Base-by-base conservation (phyloP, 371 early-diverging fungal species). In the Syncephalastrum racemosum region DNA sequence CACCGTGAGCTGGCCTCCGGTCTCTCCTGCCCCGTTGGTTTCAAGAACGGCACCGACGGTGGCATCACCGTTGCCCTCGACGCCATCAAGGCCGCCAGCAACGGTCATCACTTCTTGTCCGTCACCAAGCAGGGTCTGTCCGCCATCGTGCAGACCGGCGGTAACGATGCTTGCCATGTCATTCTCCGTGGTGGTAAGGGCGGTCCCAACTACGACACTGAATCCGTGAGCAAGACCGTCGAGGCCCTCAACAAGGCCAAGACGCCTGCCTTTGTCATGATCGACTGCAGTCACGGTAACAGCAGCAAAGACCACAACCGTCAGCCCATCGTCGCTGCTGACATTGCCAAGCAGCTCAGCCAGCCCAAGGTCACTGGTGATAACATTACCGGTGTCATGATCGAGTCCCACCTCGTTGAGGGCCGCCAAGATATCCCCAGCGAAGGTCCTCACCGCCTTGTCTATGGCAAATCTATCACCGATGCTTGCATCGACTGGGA, bases 261-360 rank as follows among this genome's bases (percentile, higher is more conserved):
- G 53, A 62, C 91, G 47, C 64, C 67, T 14, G 67, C 84, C 39
- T 67, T 71, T 20, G 71, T 97, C 65, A 96, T 97, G 97, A 79
- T 96, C 55, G 97, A 97, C 68, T 95, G 93, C 79, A 90, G 90
- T 53, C 97, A 97, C 68, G 97, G 93, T 45, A 94, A 91, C 79
- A 83, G 82, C 58, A 71, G 71, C 72, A 94, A 91, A 74, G 71
- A 87, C 60, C 90, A 88, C 58, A 79, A 81, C 43, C 84, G 88
- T 63, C 97, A 97, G 75, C 82, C 86, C 59, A 67, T 86, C 40
- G 96, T 94, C 13, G 90, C 85, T 22, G 79, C 88, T 51, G 79
- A 82, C 59, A 79, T 96, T 60, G 81, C 71, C 19, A 55, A 64
- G 7, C 79, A 75, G 71, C 64, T 75, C 44, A 73, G 62, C 16